Base-by-base conservation (phyloP, 2,329 filamentous ascomycete genomes). In the Fusarium proliferatum region DNA sequence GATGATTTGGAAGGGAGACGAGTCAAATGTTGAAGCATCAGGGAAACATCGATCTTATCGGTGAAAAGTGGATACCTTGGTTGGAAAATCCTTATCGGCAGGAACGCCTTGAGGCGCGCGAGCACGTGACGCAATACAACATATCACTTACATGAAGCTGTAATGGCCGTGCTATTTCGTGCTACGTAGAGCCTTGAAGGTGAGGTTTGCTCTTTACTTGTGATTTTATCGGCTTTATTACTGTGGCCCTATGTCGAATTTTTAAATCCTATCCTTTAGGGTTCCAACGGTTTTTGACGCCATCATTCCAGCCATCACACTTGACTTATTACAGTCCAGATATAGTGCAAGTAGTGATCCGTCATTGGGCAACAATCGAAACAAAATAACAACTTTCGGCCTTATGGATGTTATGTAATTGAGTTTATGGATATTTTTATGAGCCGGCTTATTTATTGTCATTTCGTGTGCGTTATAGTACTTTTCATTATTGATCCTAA, bases 41-140 rank as follows among this genome's bases (percentile, higher is more conserved):
- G 59, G 43, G 46, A 60, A 73, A 6, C 30, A 51, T 30, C 16
- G n/a, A 64, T 69, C 73, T 75, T 71, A 75, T 73, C 72, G 43
- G 30, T 51, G 46, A 73, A 63, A 63, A 63, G 71, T 73, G 70
- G 71, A 53, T 48, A 42, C 67, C 15, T 34, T 9, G 15, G 10
- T 43, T 19, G 10, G 53, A 52, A 71, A 63, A 74, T 71, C 58
- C 61, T 64, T 68, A 71, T 74, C 62, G 28, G 16, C 26, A 43
- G 26, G 19, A 58, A 26, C 28, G 17, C 23, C 30, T 16, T n/a
- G 16, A 6, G 17, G 38, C 57, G 67, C 65, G 56, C 53, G 49
- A 51, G 33, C 30, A 69, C 52, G 42, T 69, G 30, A 56, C 33
- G 15, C 5, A 23, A 15, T 55, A 55, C 56, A 42, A 26, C 26